Percentiles rank a stretch among this genome's conserved stretches.
These are phyloP conservation scores for Triticum aestivum DNA, from an alignment of 176 grass and related monocot species.

Conservation along the genomic window IWGSC_CS_RefSeq_v2.1 NC_057801.1:502260300-502260799, in stretches of 20 bases:
- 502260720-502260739: conserved; percentile 17
- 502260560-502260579: conserved; percentile 12
- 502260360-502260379: conserved; percentile 90
- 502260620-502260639: conserved; percentile 15
- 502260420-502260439: conserved; percentile 29
- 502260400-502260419: conserved; percentile 29
- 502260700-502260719: background rate
- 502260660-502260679: conserved; percentile 3
- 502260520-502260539: conserved; percentile 28
- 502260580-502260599: conserved; percentile 20
- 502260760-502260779: conserved; percentile 9
- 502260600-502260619: conserved; percentile 28
- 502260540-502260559: conserved; percentile 14
- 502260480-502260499: conserved; percentile 19
- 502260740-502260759: background rate
- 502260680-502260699: background rate
- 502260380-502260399: conserved; percentile 38
- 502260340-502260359: conserved; percentile 87
- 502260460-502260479: conserved; percentile 18
- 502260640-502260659: conserved; percentile 2
- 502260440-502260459: conserved; percentile 27
- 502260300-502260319: conserved; percentile 94
- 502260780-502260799: conserved; percentile 7
- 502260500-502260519: background rate
- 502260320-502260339: conserved; percentile 80